phyloP scores from a whole-genome alignment of 1,284 basidiomycete species.

The Rhodotorula sp. region DNA sequence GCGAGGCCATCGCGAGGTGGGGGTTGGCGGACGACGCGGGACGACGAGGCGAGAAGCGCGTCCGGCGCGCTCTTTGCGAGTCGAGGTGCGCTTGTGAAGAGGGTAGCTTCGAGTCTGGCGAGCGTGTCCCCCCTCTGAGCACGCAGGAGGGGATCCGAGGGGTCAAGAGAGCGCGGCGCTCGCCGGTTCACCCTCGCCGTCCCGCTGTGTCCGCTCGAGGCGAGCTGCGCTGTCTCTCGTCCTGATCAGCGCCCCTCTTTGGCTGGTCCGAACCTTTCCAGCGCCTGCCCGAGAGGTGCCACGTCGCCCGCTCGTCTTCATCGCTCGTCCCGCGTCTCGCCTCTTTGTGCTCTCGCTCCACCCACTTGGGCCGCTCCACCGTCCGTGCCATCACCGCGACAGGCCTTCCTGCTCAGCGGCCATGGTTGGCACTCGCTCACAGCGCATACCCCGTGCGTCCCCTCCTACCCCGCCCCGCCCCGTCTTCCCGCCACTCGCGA shows the following conservation, averaged over 20 bases:
- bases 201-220: too few species aligned
- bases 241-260: not conserved
- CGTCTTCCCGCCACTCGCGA: not conserved
- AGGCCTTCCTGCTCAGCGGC: too few species aligned
- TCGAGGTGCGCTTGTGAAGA: too few species aligned
- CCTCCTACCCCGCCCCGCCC: not conserved
- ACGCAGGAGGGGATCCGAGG: too few species aligned
- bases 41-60: too few species aligned
- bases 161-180: too few species aligned
- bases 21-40: not conserved
- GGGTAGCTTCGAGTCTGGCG: too few species aligned
- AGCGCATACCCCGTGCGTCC: slow-evolving; percentile 23
- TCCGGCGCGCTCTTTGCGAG: too few species aligned
- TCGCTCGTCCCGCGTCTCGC: not conserved
- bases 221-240: not conserved
- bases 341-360: not conserved
- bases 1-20: slow-evolving; percentile 1
- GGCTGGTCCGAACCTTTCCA: not conserved
- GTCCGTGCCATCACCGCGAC: not conserved
- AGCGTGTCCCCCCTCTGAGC: too few species aligned
- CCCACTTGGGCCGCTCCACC: not conserved
- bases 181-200: too few species aligned
- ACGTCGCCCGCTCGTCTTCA: not conserved
- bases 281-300: not conserved
- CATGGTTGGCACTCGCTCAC: slow-evolving; percentile 22